Evolutionary conservation across 1,284 basidiomycete genomes (phyloP), one percentile per base, ranked within the genome.

Genomic region (Cutaneotrichosporon sp.): DNA sequence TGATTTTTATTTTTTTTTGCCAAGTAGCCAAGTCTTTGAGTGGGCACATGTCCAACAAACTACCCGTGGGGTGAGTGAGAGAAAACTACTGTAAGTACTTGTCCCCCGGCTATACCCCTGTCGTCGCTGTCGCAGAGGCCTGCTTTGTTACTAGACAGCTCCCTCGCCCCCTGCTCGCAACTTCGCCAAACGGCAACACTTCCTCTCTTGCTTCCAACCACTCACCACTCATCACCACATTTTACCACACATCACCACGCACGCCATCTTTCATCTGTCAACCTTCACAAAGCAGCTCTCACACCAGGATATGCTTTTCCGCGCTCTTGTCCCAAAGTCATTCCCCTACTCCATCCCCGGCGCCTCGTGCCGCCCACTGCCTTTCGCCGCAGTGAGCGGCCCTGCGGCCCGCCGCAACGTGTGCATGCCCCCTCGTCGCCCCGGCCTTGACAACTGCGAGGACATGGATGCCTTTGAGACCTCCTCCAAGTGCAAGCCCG

Each of bases 401-500:
- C 7, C 17, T 17, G 10, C 42, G 15, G 13, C 23, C 37, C 37
- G 17, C 39, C 53, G 53, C 34, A 26, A 37, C 15, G 44, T 54
- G 20, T 54, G 53, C 48, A 46, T 55, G 44, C 54, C 54, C 9
- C 54, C 54, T 13, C 46, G 49, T 40, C 53, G 57, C 10, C 39
- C 22, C 14, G n/a, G 23, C 22, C 22, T 37, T 21, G 47, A 41
- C 26, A 38, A 22, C 12, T 44, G 33, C 7, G 38, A 41, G 15
- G 39, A 37, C 12, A n/a, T 49, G n/a, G 57, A 59, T 7, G 34
- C 51, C 13, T 48, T 53, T 21, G 57, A 55, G 30, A 30, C 30
- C 17, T 38, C 42, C n/a, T 9, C 42, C n/a, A 50, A 51, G 44
- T n/a, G 22, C 33, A 39, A 43, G 13, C 20, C 46, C 22, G 22